Percentiles rank a stretch among this genome's conserved stretches.
Conservation (phyloP, 441 rosid species). For the Brassica hybrid region DNA sequence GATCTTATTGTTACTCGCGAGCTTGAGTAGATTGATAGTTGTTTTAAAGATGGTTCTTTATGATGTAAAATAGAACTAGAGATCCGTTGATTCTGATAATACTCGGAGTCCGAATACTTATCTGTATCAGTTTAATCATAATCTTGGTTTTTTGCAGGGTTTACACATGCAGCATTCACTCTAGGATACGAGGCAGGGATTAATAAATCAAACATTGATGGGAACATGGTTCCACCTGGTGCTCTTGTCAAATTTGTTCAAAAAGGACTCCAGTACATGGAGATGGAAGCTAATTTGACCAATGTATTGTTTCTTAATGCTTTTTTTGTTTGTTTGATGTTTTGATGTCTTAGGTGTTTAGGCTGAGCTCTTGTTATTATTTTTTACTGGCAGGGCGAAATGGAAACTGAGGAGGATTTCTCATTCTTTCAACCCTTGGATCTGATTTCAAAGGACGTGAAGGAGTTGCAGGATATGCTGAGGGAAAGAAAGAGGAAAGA, state of each 20-base stretch:
- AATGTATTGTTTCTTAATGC: conserved; percentile 50
- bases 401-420: conserved; percentile 92
- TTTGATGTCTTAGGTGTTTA: not conserved
- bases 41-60: too few species aligned
- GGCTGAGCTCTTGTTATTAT: too few species aligned
- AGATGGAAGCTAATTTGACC: conserved; percentile 97
- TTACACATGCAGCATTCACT: conserved; percentile 89
- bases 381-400: conserved; percentile 69
- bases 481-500: conserved; percentile 83
- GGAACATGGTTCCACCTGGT: conserved; percentile 96
- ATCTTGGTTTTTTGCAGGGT: conserved; percentile 59
- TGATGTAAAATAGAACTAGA: too few species aligned
- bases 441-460: conserved; percentile 88
- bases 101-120: too few species aligned
- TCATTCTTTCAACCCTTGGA: conserved; percentile 97
- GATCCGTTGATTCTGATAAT: too few species aligned
- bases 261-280: conserved; percentile 94
- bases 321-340: not conserved
- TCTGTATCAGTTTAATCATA: not conserved
- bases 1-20: too few species aligned
- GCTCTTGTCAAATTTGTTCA: conserved; percentile 92
- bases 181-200: conserved; percentile 97
- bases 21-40: too few species aligned
- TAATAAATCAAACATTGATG: conserved; percentile 85
- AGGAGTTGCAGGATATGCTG: conserved; percentile 76